These are phyloP conservation scores for Epichloe brachyelytri DNA, from an alignment of 2,329 filamentous ascomycete genomes.

Conservation along the genomic window DNA sequence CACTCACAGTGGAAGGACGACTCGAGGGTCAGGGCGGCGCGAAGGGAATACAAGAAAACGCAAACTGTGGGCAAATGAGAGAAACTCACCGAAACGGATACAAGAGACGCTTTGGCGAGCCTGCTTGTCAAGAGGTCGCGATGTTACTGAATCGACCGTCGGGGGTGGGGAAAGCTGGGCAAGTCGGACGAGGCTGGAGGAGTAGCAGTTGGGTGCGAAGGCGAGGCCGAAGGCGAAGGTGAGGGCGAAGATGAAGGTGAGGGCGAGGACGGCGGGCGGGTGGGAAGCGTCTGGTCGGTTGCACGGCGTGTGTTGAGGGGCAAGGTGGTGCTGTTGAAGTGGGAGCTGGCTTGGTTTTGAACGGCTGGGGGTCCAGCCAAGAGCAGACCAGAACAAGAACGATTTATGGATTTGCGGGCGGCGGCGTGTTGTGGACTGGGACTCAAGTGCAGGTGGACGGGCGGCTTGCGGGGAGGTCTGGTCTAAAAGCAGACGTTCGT, in stretches of 20 bases:
- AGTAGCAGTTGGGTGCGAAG: slow-evolving; percentile 1
- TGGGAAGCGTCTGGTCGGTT: neutral
- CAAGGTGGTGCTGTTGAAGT: neutral
- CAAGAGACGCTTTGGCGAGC: neutral
- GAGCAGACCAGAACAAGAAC: neutral
- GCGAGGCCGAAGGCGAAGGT: neutral
- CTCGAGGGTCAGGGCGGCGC: slow-evolving; percentile 1
- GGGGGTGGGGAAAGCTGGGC: neutral
- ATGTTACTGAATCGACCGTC: neutral
- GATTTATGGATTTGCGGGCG: no score
- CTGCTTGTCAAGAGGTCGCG: neutral
- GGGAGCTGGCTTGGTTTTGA: slow-evolving; percentile 1
- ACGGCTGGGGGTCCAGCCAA: neutral
- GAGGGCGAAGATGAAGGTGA: neutral
- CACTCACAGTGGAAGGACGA: slow-evolving; percentile 6
- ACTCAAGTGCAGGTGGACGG: no score
- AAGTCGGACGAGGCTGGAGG: slow-evolving; percentile 1
- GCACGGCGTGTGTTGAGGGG: slow-evolving; percentile 1
- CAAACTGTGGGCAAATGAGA: neutral
- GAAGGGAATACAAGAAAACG: slow-evolving; percentile 3
- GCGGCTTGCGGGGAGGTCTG: no score
- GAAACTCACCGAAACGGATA: slow-evolving; percentile 2
- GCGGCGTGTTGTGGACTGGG: no score
- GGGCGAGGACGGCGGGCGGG: neutral
- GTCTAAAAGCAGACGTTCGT: no score